Evolutionary conservation across 2,329 filamentous ascomycete genomes (phyloP).

Genomic region (Colletotrichum horii): DNA sequence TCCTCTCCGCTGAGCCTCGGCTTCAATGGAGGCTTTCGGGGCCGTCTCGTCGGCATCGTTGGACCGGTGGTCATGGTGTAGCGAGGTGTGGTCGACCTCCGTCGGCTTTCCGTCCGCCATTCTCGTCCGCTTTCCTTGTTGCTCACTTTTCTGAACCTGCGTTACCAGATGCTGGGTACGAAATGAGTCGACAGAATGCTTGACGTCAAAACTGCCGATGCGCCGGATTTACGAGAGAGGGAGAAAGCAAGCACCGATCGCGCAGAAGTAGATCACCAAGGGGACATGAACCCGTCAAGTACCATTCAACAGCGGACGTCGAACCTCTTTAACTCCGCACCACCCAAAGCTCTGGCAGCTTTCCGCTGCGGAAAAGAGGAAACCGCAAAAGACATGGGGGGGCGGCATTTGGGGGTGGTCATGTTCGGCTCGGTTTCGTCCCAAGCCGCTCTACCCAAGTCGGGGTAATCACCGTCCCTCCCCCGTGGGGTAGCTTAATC

Average conservation of each 20-base stretch:
- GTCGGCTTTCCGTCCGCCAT: conserved; percentile 15
- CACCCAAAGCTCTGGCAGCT: background rate
- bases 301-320: background rate
- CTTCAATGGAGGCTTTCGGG: conserved; percentile 4
- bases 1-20: background rate
- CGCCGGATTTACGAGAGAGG: background rate
- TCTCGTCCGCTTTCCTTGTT: background rate
- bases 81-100: conserved; percentile 11
- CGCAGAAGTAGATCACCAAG: background rate
- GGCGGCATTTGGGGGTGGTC: background rate
- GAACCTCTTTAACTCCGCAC: background rate
- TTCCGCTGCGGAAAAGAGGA: background rate
- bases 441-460: conserved; percentile 2
- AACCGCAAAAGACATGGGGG: background rate
- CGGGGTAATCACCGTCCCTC: conserved; percentile 11
- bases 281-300: background rate
- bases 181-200: background rate
- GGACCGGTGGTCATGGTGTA: background rate
- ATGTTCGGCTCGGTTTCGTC: background rate
- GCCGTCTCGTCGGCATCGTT: background rate
- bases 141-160: background rate
- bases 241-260: background rate
- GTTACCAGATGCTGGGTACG: background rate
- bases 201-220: background rate
- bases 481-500: background rate